These are phyloP conservation scores for Fusarium subtropicale DNA, from an alignment of 2,329 filamentous ascomycete species.

Conservation along the genomic window DNA sequence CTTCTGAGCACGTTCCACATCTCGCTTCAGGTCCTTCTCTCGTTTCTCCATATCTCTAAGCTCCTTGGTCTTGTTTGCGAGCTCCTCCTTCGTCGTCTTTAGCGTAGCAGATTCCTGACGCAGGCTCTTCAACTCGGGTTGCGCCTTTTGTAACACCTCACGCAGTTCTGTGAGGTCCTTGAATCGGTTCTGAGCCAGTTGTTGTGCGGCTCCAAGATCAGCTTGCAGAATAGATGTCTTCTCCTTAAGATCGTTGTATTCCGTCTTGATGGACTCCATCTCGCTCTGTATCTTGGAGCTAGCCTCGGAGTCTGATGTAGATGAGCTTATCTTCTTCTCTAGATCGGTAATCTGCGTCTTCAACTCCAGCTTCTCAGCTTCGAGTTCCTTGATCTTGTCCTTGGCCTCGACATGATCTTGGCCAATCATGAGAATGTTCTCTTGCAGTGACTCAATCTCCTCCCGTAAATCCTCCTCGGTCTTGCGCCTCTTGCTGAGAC, in stretches of 20 bases:
- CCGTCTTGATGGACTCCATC: conserved; percentile 64
- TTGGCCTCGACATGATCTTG: conserved; percentile 87
- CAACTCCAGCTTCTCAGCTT: conserved; percentile 74
- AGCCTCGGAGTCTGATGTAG: conserved; percentile 53
- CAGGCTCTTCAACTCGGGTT: conserved; percentile 84
- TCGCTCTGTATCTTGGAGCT: conserved; percentile 70
- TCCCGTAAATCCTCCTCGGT: conserved; percentile 84
- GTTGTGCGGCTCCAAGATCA: conserved; percentile 86
- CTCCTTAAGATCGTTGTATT: conserved; percentile 75
- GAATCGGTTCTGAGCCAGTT: conserved; percentile 87
- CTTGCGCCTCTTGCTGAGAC: conserved; percentile 74
- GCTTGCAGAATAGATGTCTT: conserved; percentile 79
- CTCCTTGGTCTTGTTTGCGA: conserved; percentile 68
- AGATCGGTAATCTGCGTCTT: conserved; percentile 71
- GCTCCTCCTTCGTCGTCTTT: conserved; percentile 79
- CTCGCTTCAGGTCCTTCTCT: conserved; percentile 83
- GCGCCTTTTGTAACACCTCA: conserved; percentile 83
- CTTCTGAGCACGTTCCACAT: conserved; percentile 76
- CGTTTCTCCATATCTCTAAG: conserved; percentile 81
- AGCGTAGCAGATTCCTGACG: conserved; percentile 81
- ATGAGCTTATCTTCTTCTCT: conserved; percentile 73
- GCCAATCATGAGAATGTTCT: conserved; percentile 82
- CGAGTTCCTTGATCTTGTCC: conserved; percentile 77
- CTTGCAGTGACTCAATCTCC: conserved; percentile 85
- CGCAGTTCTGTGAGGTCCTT: conserved; percentile 86